Base-by-base conservation (phyloP, 768 basidiomycete species). In the Termitomyces sp. region DNA sequence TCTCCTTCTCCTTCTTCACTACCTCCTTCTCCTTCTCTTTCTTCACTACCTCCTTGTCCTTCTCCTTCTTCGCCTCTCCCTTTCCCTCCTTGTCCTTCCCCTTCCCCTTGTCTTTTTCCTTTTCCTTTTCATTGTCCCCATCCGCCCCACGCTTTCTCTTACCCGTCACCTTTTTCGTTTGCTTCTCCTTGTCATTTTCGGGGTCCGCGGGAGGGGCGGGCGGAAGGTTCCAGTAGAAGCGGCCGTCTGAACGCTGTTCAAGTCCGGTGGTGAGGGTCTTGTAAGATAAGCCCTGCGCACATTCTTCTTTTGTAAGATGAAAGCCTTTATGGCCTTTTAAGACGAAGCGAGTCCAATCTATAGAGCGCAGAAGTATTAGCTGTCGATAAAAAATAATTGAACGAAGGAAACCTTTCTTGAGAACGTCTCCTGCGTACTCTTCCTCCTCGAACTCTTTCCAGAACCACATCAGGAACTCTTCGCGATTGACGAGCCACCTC, bases 311-410 rank as follows among this genome's bases (percentile, higher is more conserved):
- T 7, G 76, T 75, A 9, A 80, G 67, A 5, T 68, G 58, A 60
- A 81, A 79, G 34, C 79, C 79, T 63, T 77, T 77, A 42, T 77
- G 76, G 53, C 76, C 77, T 63, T 75, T 76, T 8, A 75, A 38
- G 3, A 74, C 74, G n/a, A n/a, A n/a, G n/a, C n/a, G n/a, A n/a
- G n/a, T n/a, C n/a, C n/a, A n/a, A n/a, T n/a, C n/a, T n/a, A n/a
- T n/a, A n/a, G n/a, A n/a, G n/a, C n/a, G n/a, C n/a, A n/a, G n/a
- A n/a, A n/a, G n/a, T n/a, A n/a, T n/a, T n/a, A n/a, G n/a, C n/a
- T n/a, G n/a, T n/a, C n/a, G n/a, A n/a, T n/a, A n/a, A n/a, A n/a
- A n/a, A n/a, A n/a, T n/a, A n/a, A n/a, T n/a, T n/a, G n/a, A n/a
- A n/a, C n/a, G n/a, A n/a, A n/a, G n/a, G n/a, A n/a, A n/a, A n/a